Evolutionary conservation across 768 basidiomycete genomes (phyloP), one percentile per base, ranked within the genome.

Genomic region (Pulveroboletus sp.): DNA sequence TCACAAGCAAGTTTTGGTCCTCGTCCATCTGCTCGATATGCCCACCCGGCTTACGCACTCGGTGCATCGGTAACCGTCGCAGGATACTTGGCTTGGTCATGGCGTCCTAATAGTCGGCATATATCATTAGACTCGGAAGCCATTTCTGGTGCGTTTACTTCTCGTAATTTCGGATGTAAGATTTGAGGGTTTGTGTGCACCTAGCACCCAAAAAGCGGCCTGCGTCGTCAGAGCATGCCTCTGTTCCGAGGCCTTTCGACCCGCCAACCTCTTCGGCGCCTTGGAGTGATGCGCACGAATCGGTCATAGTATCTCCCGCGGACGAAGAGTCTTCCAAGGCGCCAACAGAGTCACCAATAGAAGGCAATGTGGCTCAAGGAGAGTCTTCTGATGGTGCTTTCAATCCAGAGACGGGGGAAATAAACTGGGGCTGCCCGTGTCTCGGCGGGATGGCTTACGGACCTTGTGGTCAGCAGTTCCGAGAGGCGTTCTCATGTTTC

Each of bases 401-500:
- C 76, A 88, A 99, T 71, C 94, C 94, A 17, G 93, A 82, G 55
- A 99, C 96, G 2, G 96, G 96, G 39, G 93, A 97, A 78, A 98
- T 99, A 62, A 99, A 99, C 73, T 99, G 96, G 96, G 96, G 97
- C 65, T 99, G 96, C 68, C 93, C 96, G 1, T 98, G 96, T 68
- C 82, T 99, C 8, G 96, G 96, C 30, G 96, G 96, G 43, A 97
- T 99, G 96, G 95, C 95, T 9, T 78, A 98, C 63, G 95, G 96
- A 6, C 93, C 93, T 9, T 99, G 96, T 62, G 96, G 96, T 8
- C 76, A 78, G 53, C 79, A 97, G 57, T 99, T 99, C 75, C 84
- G 86, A 55, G 89, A 86, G 54, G 95, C 96, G 1, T 99, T 99
- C 71, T 91, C 92, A 32, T 99, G 96, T 72, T 99, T 99, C 59